These are phyloP conservation scores for Musa troglodytarum DNA, from an alignment of 176 grass and related monocot species.

Conservation along the genomic window DNA sequence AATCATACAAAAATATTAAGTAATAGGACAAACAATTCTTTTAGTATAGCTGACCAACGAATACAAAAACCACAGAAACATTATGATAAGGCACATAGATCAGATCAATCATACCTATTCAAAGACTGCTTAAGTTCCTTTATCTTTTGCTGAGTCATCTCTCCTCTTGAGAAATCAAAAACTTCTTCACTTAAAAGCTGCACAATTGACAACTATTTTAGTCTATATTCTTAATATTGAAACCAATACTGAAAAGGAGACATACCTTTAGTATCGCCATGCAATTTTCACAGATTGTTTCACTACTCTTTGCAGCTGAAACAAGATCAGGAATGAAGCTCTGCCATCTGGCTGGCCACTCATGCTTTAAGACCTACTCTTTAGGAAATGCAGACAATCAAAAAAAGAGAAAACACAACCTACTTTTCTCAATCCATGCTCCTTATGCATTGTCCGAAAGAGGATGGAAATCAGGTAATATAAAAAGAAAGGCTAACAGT, in stretches of 20 bases:
- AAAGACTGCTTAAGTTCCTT: conserved; percentile 98
- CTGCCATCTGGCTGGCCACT: conserved; percentile 94
- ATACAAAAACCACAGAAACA: conserved; percentile 13
- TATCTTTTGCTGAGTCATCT: conserved; percentile 97
- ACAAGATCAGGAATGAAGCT: conserved; percentile 95
- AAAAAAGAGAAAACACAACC: no score
- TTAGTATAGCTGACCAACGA: no score
- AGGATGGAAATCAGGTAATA: no score
- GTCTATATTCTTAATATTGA: neutral
- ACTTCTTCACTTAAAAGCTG: conserved; percentile 99
- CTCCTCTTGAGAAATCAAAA: conserved; percentile 99
- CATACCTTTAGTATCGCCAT: conserved; percentile 99
- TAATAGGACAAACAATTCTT: no score
- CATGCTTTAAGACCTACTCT: conserved; percentile 88
- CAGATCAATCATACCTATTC: conserved; percentile 49
- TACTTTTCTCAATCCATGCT: no score
- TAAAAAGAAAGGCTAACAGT: no score
- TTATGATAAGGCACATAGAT: conserved; percentile 8
- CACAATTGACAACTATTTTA: conserved; percentile 14
- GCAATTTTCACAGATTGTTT: conserved; percentile 99
- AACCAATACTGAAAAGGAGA: conserved; percentile 10
- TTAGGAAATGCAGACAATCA: conserved; percentile 11
- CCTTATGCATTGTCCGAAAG: no score
- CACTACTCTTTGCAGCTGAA: conserved; percentile 91
- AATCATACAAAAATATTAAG: no score